Evolutionary conservation across 2,329 filamentous ascomycete species (phyloP), one percentile per base, ranked within the genome.

Genomic region (Helotiales sp.): DNA sequence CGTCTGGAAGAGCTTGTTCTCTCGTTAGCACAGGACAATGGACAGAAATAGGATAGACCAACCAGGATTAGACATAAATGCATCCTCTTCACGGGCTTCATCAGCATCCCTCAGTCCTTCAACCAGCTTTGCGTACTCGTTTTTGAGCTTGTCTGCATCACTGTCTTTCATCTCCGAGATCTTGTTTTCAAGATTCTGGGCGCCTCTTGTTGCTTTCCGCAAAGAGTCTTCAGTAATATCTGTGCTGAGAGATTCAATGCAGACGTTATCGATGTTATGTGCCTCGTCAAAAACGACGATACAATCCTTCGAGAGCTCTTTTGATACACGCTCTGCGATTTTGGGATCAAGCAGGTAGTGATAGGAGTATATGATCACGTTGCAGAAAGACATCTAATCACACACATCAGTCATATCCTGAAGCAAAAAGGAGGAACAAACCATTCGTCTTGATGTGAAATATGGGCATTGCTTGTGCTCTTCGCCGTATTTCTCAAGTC

Each of bases 191-290:
- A 99, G 83, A 72, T 97, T 98, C 71, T 91, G 91, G 13, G 95
- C 96, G 5, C 96, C 96, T 71, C 93, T 87, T 1, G 93, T 94
- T 22, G 96, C 96, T 80, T 93, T 97, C 24, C 94, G 88, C 62
- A 99, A 79, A 0, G 95, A 97, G 73, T 98, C 96, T 77, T 99
- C 94, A 0, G 95, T 98, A 65, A 99, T 87, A 75, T 99, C 96
- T 49, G 97, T 98, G 76, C 96, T 99, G 13, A 98, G 82, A 1
- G 96, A 95, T 77, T 99, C 96, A 72, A 99, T 99, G 78, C 96
- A 99, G 67, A 99, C 96, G 77, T 99, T 99, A 84, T 99, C 96
- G 74, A 99, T 99, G 77, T 99, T 99, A 82, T 99, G 96, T 15
- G 96, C 96, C 79, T 99, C 96, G 76, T 99, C 96, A 72, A 99